These are phyloP conservation scores for Lachnellula hyalina DNA, from an alignment of 2,329 filamentous ascomycete species.

Conservation along the genomic window DNA sequence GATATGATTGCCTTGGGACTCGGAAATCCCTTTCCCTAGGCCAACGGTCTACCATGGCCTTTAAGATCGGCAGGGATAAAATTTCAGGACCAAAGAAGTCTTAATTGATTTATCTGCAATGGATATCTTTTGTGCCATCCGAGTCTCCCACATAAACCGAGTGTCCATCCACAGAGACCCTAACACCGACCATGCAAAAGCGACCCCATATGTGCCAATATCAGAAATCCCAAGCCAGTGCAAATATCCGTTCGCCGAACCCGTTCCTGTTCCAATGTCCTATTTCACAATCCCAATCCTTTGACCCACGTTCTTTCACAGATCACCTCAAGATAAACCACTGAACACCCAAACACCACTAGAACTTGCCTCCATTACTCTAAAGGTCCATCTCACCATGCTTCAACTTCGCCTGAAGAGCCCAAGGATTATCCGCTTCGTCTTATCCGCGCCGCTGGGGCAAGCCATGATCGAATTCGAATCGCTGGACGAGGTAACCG, in stretches of 20 bases:
- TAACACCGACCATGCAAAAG: too few relatives aligned
- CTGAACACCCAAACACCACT: too few relatives aligned
- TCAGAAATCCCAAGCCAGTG: too few relatives aligned
- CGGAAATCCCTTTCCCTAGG: background rate
- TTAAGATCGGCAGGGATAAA: background rate
- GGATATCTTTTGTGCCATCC: background rate
- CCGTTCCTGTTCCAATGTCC: too few relatives aligned
- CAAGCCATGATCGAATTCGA: background rate
- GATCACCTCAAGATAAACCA: too few relatives aligned
- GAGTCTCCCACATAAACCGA: conserved; percentile 5
- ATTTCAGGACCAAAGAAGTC: background rate
- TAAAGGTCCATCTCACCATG: background rate
- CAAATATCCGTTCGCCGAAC: too few relatives aligned
- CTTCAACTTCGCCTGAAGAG: conserved; percentile 2
- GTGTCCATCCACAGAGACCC: conserved; percentile 2
- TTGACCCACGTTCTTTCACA: too few relatives aligned
- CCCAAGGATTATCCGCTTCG: conserved; percentile 4
- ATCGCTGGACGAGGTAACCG: conserved; percentile 1
- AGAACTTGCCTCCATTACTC: too few relatives aligned
- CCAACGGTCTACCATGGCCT: background rate
- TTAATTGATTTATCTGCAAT: background rate
- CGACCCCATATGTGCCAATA: too few relatives aligned
- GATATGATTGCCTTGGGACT: too few relatives aligned
- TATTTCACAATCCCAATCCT: too few relatives aligned
- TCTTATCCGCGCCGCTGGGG: conserved; percentile 10